Base-by-base conservation (phyloP, 116 monocot genomes). In the Posidonia oceanica region DNA sequence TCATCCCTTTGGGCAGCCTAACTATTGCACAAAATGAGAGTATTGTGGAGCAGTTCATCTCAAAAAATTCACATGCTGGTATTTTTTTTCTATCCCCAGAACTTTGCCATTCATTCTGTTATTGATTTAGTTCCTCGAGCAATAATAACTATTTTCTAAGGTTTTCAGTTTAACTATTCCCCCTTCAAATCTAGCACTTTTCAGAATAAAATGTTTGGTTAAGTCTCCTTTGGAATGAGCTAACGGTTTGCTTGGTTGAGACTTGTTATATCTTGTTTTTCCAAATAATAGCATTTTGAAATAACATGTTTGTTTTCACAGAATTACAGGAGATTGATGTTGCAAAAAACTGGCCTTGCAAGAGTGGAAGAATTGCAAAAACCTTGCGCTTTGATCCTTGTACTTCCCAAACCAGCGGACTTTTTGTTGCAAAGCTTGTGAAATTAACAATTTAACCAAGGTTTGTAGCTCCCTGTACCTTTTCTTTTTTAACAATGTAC, bases 21-120 rank as follows among this genome's bases (percentile, higher is more conserved):
- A 97, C 97, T 15, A 65, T 84, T 70, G 76, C 85, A 14, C 97
- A 97, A 72, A 97, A 97, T 76, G 92, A 97, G 75, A 82, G 76
- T 71, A 89, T 97, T 52, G 76, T 97, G 59, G 77, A 89, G 75
- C 74, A 69, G 39, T 97, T 97, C 61, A 80, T 97, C 15, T 75
- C 73, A 66, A 71, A 20, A 80, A 91, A 80, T 79, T 53, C 76
- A 55, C 81, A 80, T 61, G 97, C 97, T 72, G 97, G 97, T 97
- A 97, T 75, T 68, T 71, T 72, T 72, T 71, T 71, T 61, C 42
- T 64, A 8, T 68, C 23, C 20, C 29, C 54, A 72, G 23, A n/a
- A 72, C 21, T 58, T 14, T 58, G 17, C 7, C 58, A 3, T 18
- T 17, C 58, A 21, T 58, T n/a, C 17, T 58, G 58, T 18, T n/a